Conservation (phyloP, 805 yeast genomes). For the Candida insectalens region DNA sequence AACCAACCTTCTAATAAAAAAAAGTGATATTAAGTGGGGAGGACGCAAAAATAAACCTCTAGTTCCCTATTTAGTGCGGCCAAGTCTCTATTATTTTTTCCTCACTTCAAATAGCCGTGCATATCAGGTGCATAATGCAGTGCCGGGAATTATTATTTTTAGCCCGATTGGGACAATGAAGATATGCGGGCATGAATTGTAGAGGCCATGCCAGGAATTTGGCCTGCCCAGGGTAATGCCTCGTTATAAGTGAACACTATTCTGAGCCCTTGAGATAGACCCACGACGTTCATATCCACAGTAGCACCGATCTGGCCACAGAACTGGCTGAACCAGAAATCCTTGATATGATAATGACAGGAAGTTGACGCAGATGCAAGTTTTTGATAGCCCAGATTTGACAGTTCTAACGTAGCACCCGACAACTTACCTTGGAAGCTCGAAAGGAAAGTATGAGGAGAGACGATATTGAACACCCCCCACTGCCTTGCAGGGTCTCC, state of each 20-base stretch:
- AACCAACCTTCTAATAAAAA: too few species aligned
- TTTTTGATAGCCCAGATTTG: conserved; percentile 1
- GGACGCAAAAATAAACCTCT: too few species aligned
- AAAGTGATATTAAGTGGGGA: too few species aligned
- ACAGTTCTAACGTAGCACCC: neutral
- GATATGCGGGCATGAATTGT: too few species aligned
- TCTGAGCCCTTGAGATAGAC: conserved; percentile 1
- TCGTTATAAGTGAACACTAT: neutral
- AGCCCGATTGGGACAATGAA: too few species aligned
- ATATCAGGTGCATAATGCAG: too few species aligned
- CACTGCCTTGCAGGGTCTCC: neutral
- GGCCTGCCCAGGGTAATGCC: neutral
- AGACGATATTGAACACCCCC: neutral
- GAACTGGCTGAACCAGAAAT: conserved; percentile 1
- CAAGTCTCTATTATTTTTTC: too few species aligned
- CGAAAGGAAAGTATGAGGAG: neutral
- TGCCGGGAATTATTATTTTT: too few species aligned
- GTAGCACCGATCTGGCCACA: neutral
- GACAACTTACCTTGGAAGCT: neutral
- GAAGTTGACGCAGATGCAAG: neutral
- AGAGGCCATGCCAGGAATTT: too few species aligned
- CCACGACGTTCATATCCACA: conserved; percentile 1
- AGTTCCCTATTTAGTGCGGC: too few species aligned
- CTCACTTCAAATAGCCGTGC: too few species aligned
- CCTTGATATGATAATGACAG: neutral